These are phyloP conservation scores for Alternaria ethzedia DNA, from an alignment of 2,329 filamentous ascomycete species.

Conservation along the genomic window DNA sequence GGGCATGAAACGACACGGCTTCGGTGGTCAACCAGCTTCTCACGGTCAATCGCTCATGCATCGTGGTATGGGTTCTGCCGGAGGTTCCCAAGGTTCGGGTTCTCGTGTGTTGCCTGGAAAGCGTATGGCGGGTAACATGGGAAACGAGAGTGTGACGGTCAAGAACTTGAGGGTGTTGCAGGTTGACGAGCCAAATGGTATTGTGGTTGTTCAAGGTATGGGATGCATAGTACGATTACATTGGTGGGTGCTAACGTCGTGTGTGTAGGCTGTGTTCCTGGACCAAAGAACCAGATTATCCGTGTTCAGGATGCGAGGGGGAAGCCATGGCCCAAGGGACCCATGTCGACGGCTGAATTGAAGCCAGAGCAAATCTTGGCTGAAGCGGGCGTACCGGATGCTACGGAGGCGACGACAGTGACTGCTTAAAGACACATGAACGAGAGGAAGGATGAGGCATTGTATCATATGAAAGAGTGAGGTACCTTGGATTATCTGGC, in stretches of 20 bases:
- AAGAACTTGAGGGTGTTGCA: constrained; percentile 91
- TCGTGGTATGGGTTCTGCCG: constrained; percentile 87
- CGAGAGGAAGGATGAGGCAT: background rate
- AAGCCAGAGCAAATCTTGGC: constrained; percentile 15
- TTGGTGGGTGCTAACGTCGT: too few relatives aligned
- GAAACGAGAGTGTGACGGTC: constrained; percentile 82
- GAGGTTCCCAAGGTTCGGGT: constrained; percentile 88
- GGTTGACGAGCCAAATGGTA: constrained; percentile 84
- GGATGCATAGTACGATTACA: background rate
- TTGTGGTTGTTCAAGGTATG: constrained; percentile 83
- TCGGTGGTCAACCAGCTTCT: constrained; percentile 83
- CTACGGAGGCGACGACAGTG: constrained; percentile 11
- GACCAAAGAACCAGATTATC: constrained; percentile 85
- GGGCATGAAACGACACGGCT: constrained; percentile 97
- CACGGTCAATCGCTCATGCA: constrained; percentile 97
- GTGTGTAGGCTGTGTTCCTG: constrained; percentile 79
- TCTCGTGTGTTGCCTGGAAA: constrained; percentile 93
- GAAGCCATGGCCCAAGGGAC: constrained; percentile 72
- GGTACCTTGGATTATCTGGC: too few relatives aligned
- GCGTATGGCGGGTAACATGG: constrained; percentile 98
- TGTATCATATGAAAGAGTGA: constrained; percentile 13
- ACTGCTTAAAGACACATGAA: constrained; percentile 3
- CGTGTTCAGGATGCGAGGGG: constrained; percentile 90
- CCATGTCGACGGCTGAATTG: constrained; percentile 38
- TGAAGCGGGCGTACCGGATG: constrained; percentile 12